Percentiles rank a stretch among this genome's conserved stretches.
Conservation (phyloP, 202 grass and related monocot species). For the Setaria viridis region DNA sequence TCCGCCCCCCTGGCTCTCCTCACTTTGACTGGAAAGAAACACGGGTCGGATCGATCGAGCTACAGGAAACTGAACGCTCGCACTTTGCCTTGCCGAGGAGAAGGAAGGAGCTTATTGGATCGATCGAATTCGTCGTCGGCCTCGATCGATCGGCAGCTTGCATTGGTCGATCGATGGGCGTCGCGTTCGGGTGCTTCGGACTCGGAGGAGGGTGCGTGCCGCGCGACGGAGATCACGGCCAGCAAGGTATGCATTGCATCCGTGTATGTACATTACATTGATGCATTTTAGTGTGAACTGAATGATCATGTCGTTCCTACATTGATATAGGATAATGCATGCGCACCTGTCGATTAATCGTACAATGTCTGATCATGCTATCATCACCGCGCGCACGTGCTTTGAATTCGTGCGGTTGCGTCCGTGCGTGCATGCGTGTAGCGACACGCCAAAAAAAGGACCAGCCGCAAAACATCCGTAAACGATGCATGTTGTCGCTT, state of each 20-base stretch:
- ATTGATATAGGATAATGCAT: neutral
- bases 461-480: neutral
- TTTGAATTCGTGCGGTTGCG: constrained; percentile 20
- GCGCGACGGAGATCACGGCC: neutral
- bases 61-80: neutral
- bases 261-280: too few species aligned
- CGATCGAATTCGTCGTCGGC: neutral
- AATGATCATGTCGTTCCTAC: neutral
- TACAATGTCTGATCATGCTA: too few species aligned
- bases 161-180: constrained; percentile 24
- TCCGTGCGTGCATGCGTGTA: constrained; percentile 39
- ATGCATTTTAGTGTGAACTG: neutral
- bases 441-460: constrained; percentile 36
- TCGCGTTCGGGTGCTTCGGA: constrained; percentile 46
- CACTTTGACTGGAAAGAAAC: constrained; percentile 22
- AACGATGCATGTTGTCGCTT: constrained; percentile 32
- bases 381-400: too few species aligned
- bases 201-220: constrained; percentile 10
- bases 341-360: too few species aligned
- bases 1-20: neutral
- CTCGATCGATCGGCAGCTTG: neutral
- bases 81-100: neutral
- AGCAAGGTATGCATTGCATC: neutral
- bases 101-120: neutral
- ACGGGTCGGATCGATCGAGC: neutral